Evolutionary conservation across 225 moss, liverwort and hornwort genomes (phyloP).

Genomic region (Marchantia paleacea): DNA sequence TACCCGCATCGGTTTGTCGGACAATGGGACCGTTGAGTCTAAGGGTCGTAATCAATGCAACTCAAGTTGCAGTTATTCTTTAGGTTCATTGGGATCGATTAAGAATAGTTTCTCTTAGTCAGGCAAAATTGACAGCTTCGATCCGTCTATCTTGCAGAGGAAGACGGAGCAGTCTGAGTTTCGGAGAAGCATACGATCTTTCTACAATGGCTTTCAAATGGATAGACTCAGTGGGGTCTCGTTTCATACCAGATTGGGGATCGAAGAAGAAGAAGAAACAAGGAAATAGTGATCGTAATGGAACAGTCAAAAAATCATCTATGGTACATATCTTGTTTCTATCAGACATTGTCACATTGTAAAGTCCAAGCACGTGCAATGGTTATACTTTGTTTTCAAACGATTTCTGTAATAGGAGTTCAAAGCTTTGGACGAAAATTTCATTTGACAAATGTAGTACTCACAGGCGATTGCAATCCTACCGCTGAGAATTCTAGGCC

Average conservation of each 20-base stretch:
- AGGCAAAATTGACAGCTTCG: background rate
- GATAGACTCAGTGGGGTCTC: constrained; percentile 26
- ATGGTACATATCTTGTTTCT: constrained; percentile 4
- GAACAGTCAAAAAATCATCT: constrained; percentile 23
- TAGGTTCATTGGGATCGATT: no score
- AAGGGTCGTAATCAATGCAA: background rate
- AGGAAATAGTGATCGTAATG: background rate
- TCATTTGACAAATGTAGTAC: background rate
- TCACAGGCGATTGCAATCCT: background rate
- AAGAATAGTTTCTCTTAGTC: background rate
- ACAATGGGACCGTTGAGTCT: background rate
- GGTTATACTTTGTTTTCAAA: background rate
- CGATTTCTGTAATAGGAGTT: background rate
- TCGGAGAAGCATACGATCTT: constrained; percentile 53
- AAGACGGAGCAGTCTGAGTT: constrained; percentile 79
- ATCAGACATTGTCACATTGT: background rate
- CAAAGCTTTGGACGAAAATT: background rate
- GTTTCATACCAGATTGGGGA: constrained; percentile 12
- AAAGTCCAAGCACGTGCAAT: no score
- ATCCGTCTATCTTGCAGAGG: constrained; percentile 51
- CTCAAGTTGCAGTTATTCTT: background rate
- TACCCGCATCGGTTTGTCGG: background rate
- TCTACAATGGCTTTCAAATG: constrained; percentile 47
- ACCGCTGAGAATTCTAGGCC: background rate
- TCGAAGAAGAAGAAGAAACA: constrained; percentile 9